Evolutionary conservation across 2,329 filamentous ascomycete species (phyloP), one percentile per base, ranked within the genome.

Genomic region (Xylariaceae sp.): DNA sequence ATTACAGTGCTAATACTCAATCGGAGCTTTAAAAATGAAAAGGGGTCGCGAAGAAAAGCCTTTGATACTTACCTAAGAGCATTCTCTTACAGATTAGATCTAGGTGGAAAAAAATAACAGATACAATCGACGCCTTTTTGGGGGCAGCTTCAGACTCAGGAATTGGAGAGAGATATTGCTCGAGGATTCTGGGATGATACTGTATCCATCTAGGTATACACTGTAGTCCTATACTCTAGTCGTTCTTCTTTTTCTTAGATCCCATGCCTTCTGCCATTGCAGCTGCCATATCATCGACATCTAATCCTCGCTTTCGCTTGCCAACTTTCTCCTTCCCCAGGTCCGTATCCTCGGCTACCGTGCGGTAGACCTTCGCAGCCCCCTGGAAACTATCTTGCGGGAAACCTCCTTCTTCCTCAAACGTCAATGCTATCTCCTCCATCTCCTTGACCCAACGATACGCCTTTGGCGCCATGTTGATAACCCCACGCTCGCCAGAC

Each of bases 371-470:
- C 22, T 68, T 71, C 0, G 82, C 82, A 6, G 81, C 76, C 9
- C 75, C 75, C 11, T 65, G 60, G 51, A 87, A 87, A 19, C 83
- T 61, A 18, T 68, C 64, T 9, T 61, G 61, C 4, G 63, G 63
- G 59, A 85, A 87, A 0, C 82, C 83, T 1, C 80, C 83, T 40
- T 84, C 81, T 32, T 77, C 73, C 6, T 64, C 64, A 59, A 87
- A 82, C 3, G 82, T 85, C 43, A 73, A 66, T 3, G 76, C 78
- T 55, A 90, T 88, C 69, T 89, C 80, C 52, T 81, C 74, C 85
- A 90, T 89, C 68, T 89, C 85, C 26, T 73, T 69, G 0, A 87
- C 81, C 85, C 85, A 90, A 9, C 86, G 70, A 60, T 89, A 89
- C 15, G 86, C 85, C 64, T 89, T 90, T 7, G 80, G 78, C 18